phyloP scores from a whole-genome alignment of 495 filamentous ascomycete species.

The Beverwykella pulmonaria region DNA sequence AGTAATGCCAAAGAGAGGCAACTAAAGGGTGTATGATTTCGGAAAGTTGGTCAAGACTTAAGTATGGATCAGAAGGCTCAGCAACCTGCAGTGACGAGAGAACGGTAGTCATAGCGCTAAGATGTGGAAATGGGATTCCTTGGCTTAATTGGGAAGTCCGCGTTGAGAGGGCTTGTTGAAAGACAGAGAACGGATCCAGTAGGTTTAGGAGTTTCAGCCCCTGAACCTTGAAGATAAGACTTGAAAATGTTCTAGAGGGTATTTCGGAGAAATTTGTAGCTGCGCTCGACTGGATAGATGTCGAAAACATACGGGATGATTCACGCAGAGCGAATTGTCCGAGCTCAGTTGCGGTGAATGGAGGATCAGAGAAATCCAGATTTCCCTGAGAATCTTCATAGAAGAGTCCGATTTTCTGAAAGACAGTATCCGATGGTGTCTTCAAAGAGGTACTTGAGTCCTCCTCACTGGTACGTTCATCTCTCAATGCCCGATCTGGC shows the following conservation, averaged over 20 bases:
- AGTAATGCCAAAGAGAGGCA: conserved; percentile 71
- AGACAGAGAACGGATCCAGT: conserved; percentile 11
- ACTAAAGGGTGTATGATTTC: conserved; percentile 70
- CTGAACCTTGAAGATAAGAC: conserved; percentile 29
- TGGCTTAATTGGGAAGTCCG: neutral
- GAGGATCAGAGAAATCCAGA: conserved; percentile 31
- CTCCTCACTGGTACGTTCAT: neutral
- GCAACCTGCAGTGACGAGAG: conserved; percentile 65
- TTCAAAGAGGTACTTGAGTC: neutral
- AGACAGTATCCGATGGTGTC: conserved; percentile 11
- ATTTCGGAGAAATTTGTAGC: conserved; percentile 18
- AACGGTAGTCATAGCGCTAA: conserved; percentile 57
- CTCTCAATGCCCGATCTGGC: conserved; percentile 28
- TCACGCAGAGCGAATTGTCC: conserved; percentile 28
- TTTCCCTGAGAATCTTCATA: conserved; percentile 36
- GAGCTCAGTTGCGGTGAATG: conserved; percentile 22
- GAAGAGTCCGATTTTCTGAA: conserved; percentile 21
- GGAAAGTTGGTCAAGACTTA: conserved; percentile 60
- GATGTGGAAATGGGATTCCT: conserved; percentile 20
- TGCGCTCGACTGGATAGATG: neutral
- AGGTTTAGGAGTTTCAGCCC: conserved; percentile 6
- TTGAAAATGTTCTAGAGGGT: conserved; percentile 27
- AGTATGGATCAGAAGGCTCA: conserved; percentile 48
- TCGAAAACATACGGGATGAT: conserved; percentile 21
- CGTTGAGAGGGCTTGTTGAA: conserved; percentile 17